Evolutionary conservation across 2,329 filamentous ascomycete species (phyloP), one percentile per base, ranked within the genome.

Genomic region (Cladophialophora carrionii): DNA sequence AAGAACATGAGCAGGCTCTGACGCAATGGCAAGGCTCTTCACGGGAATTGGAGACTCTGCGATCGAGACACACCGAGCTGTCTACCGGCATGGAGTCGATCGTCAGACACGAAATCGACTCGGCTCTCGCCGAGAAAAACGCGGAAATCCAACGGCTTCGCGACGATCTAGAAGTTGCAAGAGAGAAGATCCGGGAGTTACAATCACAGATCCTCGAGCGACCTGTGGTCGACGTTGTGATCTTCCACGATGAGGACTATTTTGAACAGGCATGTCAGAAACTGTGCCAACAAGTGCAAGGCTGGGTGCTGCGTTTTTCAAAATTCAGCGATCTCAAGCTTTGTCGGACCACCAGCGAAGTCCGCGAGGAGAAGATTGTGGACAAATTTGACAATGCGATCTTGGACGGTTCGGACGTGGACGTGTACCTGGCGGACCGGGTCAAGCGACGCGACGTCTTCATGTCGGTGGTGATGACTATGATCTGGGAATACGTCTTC

Each of bases 401-500:
- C 61, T 85, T 99, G 29, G 96, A 99, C 78, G 95, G 94, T 68
- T 92, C 92, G 53, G 93, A 98, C 75, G 92, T 96, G 68, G 92
- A 98, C 77, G 82, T 83, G 64, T 95, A 96, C 74, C 88, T 99
- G 56, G 85, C 86, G 70, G 94, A 99, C 76, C 90, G 96, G 46
- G 90, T 97, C 61, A 88, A 86, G 73, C 89, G 95, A 67, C 88
- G 94, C 66, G 94, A 98, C 76, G 88, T 98, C 64, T 97, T 99
- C 83, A 97, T 98, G 92, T 95, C 92, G 43, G 92, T 99, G 77
- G 91, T 94, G 62, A 98, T 98, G 93, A 95, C 90, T 67, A 97
- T 99, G 92, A 88, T 99, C 58, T 99, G 93, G 93, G 95, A 99
- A 78, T 97, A 96, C 74, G 89, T 99, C 75, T 99, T 99, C 76